Evolutionary conservation across 192 early-diverging fungal genomes (phyloP).

Genomic region (Coemansia sp.): DNA sequence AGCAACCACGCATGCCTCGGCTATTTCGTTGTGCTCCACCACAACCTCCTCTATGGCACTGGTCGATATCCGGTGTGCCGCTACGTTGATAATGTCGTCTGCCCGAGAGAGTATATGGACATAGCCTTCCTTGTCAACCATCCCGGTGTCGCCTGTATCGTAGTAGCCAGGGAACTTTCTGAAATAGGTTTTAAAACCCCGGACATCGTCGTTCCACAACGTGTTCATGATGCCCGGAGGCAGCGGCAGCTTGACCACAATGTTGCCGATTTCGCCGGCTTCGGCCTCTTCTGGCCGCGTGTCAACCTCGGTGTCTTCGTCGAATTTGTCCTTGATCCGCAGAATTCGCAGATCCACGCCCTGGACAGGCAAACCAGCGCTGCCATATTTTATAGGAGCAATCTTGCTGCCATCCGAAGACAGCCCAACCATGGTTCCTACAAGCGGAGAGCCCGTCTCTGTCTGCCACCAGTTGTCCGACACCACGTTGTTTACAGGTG

Average conservation of each 20-base stretch:
- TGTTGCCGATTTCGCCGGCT: conserved; percentile 67
- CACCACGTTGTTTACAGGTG: conserved; percentile 50
- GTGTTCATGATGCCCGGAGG: conserved; percentile 74
- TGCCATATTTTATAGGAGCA: conserved; percentile 54
- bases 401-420: conserved; percentile 26
- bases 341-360: conserved; percentile 72
- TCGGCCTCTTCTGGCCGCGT: conserved; percentile 39
- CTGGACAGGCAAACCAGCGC: conserved; percentile 74
- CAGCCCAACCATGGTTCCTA: conserved; percentile 59
- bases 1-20: conserved; percentile 70
- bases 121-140: conserved; percentile 73
- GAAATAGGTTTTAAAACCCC: conserved; percentile 74
- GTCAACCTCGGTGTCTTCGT: conserved; percentile 38
- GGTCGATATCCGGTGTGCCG: conserved; percentile 80
- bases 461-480: conserved; percentile 83
- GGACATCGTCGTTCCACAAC: conserved; percentile 75
- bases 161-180: conserved; percentile 76
- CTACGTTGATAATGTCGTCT: conserved; percentile 83
- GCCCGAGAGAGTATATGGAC: conserved; percentile 70
- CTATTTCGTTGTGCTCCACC: conserved; percentile 63
- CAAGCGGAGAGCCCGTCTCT: conserved; percentile 75
- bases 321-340: conserved; percentile 55
- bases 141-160: conserved; percentile 81
- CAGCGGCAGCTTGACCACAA: conserved; percentile 76
- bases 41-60: conserved; percentile 78